Conservation (phyloP, 345 rosid genomes). For the Viola odorata region DNA sequence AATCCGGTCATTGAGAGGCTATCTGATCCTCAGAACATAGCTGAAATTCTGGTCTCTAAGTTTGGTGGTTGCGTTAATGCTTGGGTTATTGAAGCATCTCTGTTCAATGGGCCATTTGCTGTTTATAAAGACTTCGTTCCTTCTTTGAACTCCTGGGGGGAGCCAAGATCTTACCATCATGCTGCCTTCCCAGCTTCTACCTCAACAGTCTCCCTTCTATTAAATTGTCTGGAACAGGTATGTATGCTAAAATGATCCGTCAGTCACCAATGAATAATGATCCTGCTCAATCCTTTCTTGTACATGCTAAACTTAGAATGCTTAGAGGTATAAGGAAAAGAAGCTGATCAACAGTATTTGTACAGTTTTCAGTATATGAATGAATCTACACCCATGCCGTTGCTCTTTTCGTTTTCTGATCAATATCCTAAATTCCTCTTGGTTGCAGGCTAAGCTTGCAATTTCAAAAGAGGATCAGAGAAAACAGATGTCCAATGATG, state of each 20-base stretch:
- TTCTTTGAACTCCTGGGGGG: conserved; percentile 48
- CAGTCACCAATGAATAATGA: no score
- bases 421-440: not conserved
- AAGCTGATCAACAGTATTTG: not conserved
- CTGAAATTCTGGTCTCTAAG: conserved; percentile 68
- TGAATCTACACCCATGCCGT: no score
- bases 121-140: conserved; percentile 70
- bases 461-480: conserved; percentile 24
- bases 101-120: conserved; percentile 70
- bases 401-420: not conserved
- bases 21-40: conserved; percentile 52
- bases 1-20: conserved; percentile 67
- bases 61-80: conserved; percentile 60
- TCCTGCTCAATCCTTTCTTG: no score
- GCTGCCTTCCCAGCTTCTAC: conserved; percentile 65
- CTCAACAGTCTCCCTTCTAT: conserved; percentile 49
- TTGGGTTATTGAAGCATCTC: conserved; percentile 66
- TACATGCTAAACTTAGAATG: not conserved
- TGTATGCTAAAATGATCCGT: not conserved
- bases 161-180: conserved; percentile 51
- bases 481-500: conserved; percentile 11
- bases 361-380: not conserved
- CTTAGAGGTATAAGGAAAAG: not conserved
- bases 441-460: conserved; percentile 35
- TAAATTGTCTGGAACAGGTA: conserved; percentile 57